Base-by-base conservation (phyloP, 257 asterid genomes). In the Ilex asprella region DNA sequence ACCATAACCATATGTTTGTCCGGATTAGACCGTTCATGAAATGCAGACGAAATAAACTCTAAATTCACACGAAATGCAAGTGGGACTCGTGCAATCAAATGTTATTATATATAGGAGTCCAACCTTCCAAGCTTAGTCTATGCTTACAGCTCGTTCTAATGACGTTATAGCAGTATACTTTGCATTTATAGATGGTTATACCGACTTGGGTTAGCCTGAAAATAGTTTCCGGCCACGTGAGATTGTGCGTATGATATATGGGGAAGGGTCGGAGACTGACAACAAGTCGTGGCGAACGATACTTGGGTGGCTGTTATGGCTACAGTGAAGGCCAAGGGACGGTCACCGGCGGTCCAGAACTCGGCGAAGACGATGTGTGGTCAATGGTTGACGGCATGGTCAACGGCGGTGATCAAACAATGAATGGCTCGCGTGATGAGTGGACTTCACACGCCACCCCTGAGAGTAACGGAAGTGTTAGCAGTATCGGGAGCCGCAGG, bases 21-120 rank as follows among this genome's bases (percentile, higher is more conserved):
- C 64, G 61, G 46, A 60, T 46, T 46, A 14, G n/a, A 46, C 52
- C 52, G 70, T 59, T 64, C 39, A 66, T 55, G 69, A 81, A 87
- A 90, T 84, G 72, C 79, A 80, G 76, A 67, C 82, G 79, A 85
- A 85, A 87, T 90, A 84, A 82, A 79, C 78, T 77, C 73, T 79
- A 79, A 82, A 86, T 85, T 76, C 87, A 82, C 71, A 76, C 71
- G 81, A 85, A 82, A 90, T 67, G 56, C 60, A 30, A 55, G 9
- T 41, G 31, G 60, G 32, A 51, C 65, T 47, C 67, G 62, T 58
- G 56, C 74, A 73, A 70, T 68, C 65, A 61, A 31, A 30, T 73
- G 67, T 69, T 90, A 78, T 69, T 90, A 78, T 87, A 82, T 85
- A 80, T 77, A 78, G 77, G 49, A 58, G 73, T 73, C 74, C 76